Percentiles rank a stretch among this genome's conserved stretches.
Evolutionary conservation across 768 basidiomycete species (phyloP).

Genomic region (Pholiota conissans): DNA sequence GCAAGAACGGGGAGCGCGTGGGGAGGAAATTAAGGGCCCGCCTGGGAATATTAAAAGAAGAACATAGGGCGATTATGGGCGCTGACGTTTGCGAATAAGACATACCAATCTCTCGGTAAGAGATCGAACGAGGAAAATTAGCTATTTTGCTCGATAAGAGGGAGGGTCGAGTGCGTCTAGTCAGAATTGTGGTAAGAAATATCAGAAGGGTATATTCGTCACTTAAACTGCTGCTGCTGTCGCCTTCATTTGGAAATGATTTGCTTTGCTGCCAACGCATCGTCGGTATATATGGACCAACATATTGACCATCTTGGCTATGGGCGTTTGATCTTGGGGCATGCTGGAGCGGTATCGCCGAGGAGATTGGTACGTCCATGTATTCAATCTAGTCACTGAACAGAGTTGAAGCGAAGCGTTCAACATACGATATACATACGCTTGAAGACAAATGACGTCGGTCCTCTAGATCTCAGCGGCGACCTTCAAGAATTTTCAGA

Average conservation of each 20-base stretch:
- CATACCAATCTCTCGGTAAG: conserved; percentile 5
- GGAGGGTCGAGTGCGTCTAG: neutral
- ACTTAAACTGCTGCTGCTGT: neutral
- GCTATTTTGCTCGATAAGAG: neutral
- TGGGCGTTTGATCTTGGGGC: neutral
- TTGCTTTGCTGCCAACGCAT: neutral
- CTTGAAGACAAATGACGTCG: neutral
- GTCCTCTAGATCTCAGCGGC: neutral
- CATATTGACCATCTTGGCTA: neutral
- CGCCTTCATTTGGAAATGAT: neutral
- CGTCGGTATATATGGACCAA: neutral
- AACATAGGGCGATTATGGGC: neutral
- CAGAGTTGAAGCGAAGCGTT: neutral
- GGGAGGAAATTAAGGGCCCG: conserved; percentile 4
- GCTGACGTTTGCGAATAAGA: neutral
- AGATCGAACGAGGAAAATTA: neutral
- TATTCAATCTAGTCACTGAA: neutral
- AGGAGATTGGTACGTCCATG: neutral
- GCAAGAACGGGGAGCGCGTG: neutral
- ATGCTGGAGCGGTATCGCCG: neutral
- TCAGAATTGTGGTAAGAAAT: neutral
- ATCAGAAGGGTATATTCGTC: neutral
- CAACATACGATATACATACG: no score
- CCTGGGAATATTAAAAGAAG: conserved; percentile 1
- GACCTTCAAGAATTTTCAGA: neutral